phyloP scores from a whole-genome alignment of 2,329 filamentous ascomycete genomes.

The Albophoma yamanashiensis region DNA sequence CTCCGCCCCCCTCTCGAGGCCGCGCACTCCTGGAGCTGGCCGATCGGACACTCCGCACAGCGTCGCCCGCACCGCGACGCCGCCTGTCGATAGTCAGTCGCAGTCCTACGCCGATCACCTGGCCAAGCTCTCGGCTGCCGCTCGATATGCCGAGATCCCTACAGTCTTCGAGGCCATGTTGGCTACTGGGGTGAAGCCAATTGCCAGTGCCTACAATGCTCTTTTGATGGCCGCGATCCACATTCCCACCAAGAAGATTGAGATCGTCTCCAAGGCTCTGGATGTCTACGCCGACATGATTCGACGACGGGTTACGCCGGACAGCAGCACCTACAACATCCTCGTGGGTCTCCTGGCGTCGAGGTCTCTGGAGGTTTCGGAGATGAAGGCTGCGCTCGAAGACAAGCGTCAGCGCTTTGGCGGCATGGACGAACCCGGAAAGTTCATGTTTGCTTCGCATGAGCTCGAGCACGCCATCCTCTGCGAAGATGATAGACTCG shows the following conservation, averaged over 20 bases:
- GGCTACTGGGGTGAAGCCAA: conserved; percentile 68
- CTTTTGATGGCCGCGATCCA: conserved; percentile 76
- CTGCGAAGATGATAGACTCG: conserved; percentile 75
- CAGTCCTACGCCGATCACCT: conserved; percentile 70
- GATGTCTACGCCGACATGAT: conserved; percentile 98
- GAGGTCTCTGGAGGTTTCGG: conserved; percentile 68
- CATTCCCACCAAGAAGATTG: conserved; percentile 66
- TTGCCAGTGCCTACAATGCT: conserved; percentile 82
- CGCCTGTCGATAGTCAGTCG: conserved; percentile 52
- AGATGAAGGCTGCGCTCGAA: conserved; percentile 63
- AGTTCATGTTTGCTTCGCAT: conserved; percentile 81
- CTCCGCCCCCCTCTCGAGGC: conserved; percentile 28
- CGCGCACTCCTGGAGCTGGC: conserved; percentile 29
- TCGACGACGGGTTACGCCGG: conserved; percentile 67
- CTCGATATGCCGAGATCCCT: conserved; percentile 79
- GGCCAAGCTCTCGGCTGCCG: conserved; percentile 57
- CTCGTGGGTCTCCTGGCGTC: conserved; percentile 73
- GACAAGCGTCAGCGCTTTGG: conserved; percentile 77
- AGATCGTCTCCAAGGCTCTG: conserved; percentile 81
- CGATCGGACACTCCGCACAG: conserved; percentile 32
- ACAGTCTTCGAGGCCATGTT: conserved; percentile 86
- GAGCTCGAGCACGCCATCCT: conserved; percentile 81
- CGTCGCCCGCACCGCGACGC: conserved; percentile 46
- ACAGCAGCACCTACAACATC: conserved; percentile 79
- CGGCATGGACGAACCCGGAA: conserved; percentile 71